A percentile compares a stretch with the other conserved stretches of the same genome.
phyloP scores from a whole-genome alignment of 345 rosid genomes.

The Melaleuca alternifolia region DNA sequence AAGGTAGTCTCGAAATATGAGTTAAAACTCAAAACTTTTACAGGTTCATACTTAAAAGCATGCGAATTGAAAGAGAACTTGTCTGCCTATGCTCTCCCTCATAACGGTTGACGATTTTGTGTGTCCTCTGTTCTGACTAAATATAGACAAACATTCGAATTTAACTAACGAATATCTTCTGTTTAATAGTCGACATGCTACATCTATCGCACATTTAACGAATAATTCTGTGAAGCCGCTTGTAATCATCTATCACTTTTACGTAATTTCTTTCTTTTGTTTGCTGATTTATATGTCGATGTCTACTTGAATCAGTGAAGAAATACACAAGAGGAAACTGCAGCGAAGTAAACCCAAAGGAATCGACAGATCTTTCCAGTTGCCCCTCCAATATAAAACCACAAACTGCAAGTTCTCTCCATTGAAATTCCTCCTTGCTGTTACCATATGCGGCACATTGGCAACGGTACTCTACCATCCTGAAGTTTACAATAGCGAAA shows the following conservation, averaged over 20 bases:
- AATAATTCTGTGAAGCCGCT: background rate
- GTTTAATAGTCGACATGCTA: background rate
- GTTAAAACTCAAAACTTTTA: background rate
- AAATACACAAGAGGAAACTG: slow-evolving; percentile 43
- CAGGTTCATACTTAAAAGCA: background rate
- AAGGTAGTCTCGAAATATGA: background rate
- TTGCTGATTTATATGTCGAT: background rate
- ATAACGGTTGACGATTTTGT: background rate
- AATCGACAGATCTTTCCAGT: slow-evolving; percentile 24
- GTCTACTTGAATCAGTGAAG: slow-evolving; percentile 40
- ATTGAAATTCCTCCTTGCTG: slow-evolving; percentile 45
- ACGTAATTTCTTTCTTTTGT: background rate
- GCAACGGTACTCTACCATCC: slow-evolving; percentile 50
- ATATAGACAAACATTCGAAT: background rate
- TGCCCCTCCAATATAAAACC: slow-evolving; percentile 38
- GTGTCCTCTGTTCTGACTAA: background rate
- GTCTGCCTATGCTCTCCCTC: background rate
- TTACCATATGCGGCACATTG: slow-evolving; percentile 49
- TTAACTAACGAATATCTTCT: background rate
- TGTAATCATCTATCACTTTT: background rate
- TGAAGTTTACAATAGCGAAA: slow-evolving; percentile 29
- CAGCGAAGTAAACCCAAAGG: slow-evolving; percentile 39
- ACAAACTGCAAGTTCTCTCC: slow-evolving; percentile 50
- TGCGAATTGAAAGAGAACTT: background rate
- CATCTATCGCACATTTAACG: background rate